Base-by-base conservation (phyloP, 192 early-diverging fungal genomes). In the Backusella luteola region DNA sequence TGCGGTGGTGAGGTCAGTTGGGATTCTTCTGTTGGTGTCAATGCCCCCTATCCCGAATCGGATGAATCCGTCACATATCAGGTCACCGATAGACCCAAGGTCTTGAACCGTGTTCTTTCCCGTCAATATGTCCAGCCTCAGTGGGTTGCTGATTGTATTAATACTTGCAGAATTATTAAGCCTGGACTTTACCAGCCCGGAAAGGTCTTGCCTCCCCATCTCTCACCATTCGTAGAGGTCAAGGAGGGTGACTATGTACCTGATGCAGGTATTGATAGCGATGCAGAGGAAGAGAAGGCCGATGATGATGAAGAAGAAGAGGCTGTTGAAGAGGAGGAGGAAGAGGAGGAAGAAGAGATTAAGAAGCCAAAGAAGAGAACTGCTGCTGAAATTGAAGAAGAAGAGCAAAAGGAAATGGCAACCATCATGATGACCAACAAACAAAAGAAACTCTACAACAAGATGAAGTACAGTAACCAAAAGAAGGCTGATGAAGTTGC, bases 91-190 rank as follows among this genome's bases (percentile, higher is more conserved):
- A 91, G 97, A 32, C 96, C 96, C 17, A 78, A 75, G 6, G 86
- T 89, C 77, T 83, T 80, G 74, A 87, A 93, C 71, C 85, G 85
- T 74, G 89, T 91, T 83, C 76, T 87, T 66, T 77, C 81, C 39
- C 90, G 96, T 78, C 86, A 86, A 12, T 98, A 96, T 76, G 86
- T 98, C 42, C 98, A 98, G 84, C 98, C 98, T n/a, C 98, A 99
- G 84, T 99, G 98, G 98, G 87, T 96, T 19, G 96, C 93, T 85
- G 98, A 99, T 81, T 92, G 90, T 77, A 87, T 98, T 73, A 99
- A 99, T 72, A 93, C 94, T 23, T 83, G 88, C 7, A 90, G 92
- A 69, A 80, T 97, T 38, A 79, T 98, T 66, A 73, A 81, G 23
- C 72, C 82, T 15, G 81, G 86, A 11, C 76, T 83, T 15, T 99